Base-by-base conservation (phyloP, 495 filamentous ascomycete species). In the Hypoxylon crocopeplum region DNA sequence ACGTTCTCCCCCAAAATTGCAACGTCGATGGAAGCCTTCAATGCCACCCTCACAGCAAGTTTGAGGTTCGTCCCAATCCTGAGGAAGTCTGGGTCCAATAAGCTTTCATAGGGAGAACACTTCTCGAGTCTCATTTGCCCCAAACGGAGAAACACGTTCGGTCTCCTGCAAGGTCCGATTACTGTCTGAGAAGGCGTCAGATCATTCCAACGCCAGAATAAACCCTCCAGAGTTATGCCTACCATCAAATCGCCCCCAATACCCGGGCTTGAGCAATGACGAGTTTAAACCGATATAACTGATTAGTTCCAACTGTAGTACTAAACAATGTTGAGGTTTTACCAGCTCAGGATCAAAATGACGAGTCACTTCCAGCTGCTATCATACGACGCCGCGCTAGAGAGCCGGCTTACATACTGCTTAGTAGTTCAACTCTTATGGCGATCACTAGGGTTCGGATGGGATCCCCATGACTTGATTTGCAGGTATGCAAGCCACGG, bases 361-460 rank as follows among this genome's bases (percentile, higher is more conserved):
- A 65, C 46, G 2, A 38, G 57, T 65, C 62, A 56, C 45, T 46
- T 39, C 53, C 48, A 59, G 56, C 50, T 51, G 46, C 56, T 53
- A 61, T 61, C 50, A 27, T 65, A 61, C 46, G 56, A 60, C 47
- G 37, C 48, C 20, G 48, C 32, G 17, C 37, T 21, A 39, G 39
- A 46, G 19, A 11, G 24, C 55, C 55, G 44, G 36, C 61, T 64
- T 59, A 56, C 38, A n/a, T 48, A 22, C 29, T 44, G 55, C 55
- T 60, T 64, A 64, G 61, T 48, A 60, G 25, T 47, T 38, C 8
- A 56, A 20, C 34, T 56, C 39, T 42, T 65, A 60, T 65, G 56
- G 24, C 62, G 62, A 65, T 65, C 56, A 56, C 45, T 27, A 36
- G 56, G 50, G 56, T 30, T 48, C 40, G 38, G 55, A 47, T 50